Base-by-base conservation (phyloP, 352 stramenopile genomes). In the Saprolegnia diclina region DNA sequence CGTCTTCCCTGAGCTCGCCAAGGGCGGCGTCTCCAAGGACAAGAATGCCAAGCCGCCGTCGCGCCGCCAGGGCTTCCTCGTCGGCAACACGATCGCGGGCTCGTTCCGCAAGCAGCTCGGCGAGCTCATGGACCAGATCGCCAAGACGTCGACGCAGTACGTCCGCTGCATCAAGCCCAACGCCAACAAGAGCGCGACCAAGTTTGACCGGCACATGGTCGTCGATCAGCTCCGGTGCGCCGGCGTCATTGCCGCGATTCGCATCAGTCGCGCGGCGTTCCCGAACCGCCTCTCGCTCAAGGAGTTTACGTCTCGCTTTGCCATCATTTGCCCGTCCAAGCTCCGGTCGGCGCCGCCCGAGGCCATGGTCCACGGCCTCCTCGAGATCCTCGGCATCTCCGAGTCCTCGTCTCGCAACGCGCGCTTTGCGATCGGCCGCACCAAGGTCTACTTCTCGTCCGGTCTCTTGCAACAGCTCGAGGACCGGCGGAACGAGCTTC, bases 401-500 rank as follows among this genome's bases (percentile, higher is more conserved):
- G n/a, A 40, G 18, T 22, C 3, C 24, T 64, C 56, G 40, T 35
- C 56, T 21, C 85, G 91, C 72, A 92, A 92, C 78, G 79, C 68
- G 44, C 86, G 83, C 64, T 93, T 93, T 56, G 85, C 85, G 4
- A 83, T 93, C 24, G 85, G 85, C 65, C 86, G 81, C 68, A 78
- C 77, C 35, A 93, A 91, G 72, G 85, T 93, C 2, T 93, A 91
- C 81, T 92, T 93, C 65, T 92, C 87, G 64, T 90, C 91, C 6
- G 92, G 92, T 62, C 73, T 96, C 64, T 73, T 98, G 46, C 92
- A 98, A 78, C 77, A 84, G 68, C 80, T 98, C 18, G 94, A 98
- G 75, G 87, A 92, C 67, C 81, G 80, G 19, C 3, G 37, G 83
- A 3, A 76, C 78, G 32, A 75, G 73, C 1, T 94, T 82, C 56